These are phyloP conservation scores for Hypoxylon sp. DNA, from an alignment of 2,329 filamentous ascomycete species.

Conservation along the genomic window DNA sequence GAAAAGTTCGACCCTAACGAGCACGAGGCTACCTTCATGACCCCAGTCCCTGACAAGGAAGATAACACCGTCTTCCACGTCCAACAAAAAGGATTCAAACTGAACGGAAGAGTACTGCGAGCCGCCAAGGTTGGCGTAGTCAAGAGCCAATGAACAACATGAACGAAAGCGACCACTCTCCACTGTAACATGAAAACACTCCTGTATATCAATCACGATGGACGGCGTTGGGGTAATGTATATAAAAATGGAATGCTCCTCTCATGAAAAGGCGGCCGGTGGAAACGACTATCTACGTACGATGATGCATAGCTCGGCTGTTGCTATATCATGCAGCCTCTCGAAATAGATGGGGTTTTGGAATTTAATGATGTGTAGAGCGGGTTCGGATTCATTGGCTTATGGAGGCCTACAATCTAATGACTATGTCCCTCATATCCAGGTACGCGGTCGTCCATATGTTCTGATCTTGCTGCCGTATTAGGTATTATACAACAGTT, in stretches of 20 bases:
- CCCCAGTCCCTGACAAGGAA: conserved; percentile 87
- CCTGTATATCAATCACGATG: conserved; percentile 44
- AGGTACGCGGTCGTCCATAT: conserved; percentile 10
- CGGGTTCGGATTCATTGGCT: conserved; percentile 27
- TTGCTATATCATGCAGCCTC: conserved; percentile 32
- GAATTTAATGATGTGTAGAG: conserved; percentile 35
- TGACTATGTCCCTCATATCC: conserved; percentile 35
- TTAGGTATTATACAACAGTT: neutral
- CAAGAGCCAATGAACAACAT: conserved; percentile 70
- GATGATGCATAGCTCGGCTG: conserved; percentile 33
- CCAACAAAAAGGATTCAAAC: conserved; percentile 94
- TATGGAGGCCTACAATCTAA: conserved; percentile 27
- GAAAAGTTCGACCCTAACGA: conserved; percentile 96
- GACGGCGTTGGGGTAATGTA: conserved; percentile 50
- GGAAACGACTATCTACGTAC: conserved; percentile 36
- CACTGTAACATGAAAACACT: conserved; percentile 45
- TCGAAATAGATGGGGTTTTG: conserved; percentile 35
- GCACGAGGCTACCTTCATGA: conserved; percentile 97
- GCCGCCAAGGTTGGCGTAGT: conserved; percentile 97
- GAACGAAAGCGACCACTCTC: conserved; percentile 19
- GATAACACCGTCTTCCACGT: conserved; percentile 91
- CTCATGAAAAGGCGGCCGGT: conserved; percentile 49
- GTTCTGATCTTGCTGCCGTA: neutral
- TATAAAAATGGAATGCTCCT: conserved; percentile 50
- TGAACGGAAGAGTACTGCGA: conserved; percentile 90